Evolutionary conservation across 805 yeast genomes (phyloP).

Genomic region (Wickerhamomyces pijperi): DNA sequence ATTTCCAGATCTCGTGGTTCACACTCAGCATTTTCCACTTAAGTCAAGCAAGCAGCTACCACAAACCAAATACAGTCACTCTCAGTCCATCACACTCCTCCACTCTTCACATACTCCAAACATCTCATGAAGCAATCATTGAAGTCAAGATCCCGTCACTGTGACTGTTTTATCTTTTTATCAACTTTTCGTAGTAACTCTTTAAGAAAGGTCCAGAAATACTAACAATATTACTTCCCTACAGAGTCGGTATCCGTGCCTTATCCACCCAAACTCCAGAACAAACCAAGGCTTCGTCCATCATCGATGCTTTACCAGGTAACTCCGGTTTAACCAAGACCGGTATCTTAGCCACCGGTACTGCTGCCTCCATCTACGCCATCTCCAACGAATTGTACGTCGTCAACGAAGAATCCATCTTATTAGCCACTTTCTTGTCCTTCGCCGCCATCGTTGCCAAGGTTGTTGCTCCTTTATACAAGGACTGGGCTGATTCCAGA

Average conservation of each 20-base stretch:
- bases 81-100: no score
- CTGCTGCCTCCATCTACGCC: constrained; percentile 92
- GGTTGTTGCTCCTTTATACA: constrained; percentile 88
- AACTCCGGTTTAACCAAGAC: constrained; percentile 81
- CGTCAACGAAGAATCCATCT: constrained; percentile 86
- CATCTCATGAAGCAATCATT: no score
- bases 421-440: constrained; percentile 70
- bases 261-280: constrained; percentile 55
- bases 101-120: no score
- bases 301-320: constrained; percentile 91
- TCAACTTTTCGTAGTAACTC: no score
- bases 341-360: constrained; percentile 86
- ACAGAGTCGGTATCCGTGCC: constrained; percentile 46
- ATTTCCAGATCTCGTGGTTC: no score
- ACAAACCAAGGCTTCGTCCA: constrained; percentile 86
- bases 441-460: constrained; percentile 70
- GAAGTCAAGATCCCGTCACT: no score
- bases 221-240: constrained; percentile 17
- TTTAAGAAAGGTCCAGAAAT: background rate
- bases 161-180: no score
- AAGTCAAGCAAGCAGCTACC: no score
- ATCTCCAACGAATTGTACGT: constrained; percentile 88
- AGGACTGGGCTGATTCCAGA: constrained; percentile 86
- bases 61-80: no score
- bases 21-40: no score